Base-by-base conservation (phyloP, 805 yeast species). In the Ogataea siamensis region DNA sequence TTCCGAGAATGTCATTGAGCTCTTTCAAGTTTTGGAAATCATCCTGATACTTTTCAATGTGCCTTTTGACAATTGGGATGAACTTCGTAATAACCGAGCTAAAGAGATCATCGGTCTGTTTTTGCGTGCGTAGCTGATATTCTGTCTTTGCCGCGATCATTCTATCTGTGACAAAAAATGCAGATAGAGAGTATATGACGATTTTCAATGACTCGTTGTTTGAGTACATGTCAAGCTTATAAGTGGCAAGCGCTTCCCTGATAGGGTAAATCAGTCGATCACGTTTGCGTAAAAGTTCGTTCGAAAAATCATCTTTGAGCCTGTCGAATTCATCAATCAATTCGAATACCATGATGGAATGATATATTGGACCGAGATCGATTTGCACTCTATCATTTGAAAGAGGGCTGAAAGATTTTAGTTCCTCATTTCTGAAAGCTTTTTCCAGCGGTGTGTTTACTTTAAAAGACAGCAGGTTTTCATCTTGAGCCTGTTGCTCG, bases 381-480 rank as follows among this genome's bases (percentile, higher is more conserved):
- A 87, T 70, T 12, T 64, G 62, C 4, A 71, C 49, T n/a, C 57
- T 54, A 5, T 66, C 64, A 34, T 72, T 74, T 6, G 69, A 64
- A 33, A 81, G 62, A 3, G 80, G 69, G 48, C 74, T 69, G 40
- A 74, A 71, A 23, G 47, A 47, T 65, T 68, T 40, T 59, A 57
- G 35, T 14, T 49, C 35, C 7, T 66, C 63, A 0, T 80, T 70
- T 51, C 97, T 70, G 55, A 87, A 67, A 5, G 95, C 77, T 6
- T 76, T 60, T 58, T 91, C 98, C 5, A 89, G 85, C 0, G 95
- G 85, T 0, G 96, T 85, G 57, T 89, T 89, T 47, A 91, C 74
- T 51, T 83, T 80, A 57, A 76, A 86, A 6, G 73, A 63, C 4
- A 67, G 58, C 34, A 80, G 68, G 21, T 67, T 66, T 5, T 62